phyloP scores from a whole-genome alignment of 2,329 filamentous ascomycete species.

The Botrytis hyacinthi region DNA sequence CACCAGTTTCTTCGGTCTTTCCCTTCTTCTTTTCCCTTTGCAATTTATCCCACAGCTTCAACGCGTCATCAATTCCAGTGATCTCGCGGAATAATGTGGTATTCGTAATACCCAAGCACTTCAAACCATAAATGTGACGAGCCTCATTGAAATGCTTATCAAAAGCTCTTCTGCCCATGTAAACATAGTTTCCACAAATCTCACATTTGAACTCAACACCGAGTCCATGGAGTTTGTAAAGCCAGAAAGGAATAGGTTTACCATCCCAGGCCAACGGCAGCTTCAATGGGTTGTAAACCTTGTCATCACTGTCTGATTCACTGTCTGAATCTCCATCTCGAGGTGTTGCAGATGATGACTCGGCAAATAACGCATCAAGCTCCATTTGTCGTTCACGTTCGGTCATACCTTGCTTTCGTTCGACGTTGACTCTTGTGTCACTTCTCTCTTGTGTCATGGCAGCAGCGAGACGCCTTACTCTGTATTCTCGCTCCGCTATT shows the following conservation, averaged over 20 bases:
- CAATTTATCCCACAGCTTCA: slow-evolving; percentile 90
- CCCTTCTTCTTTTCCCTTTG: slow-evolving; percentile 79
- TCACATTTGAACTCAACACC: slow-evolving; percentile 95
- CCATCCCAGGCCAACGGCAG: slow-evolving; percentile 96
- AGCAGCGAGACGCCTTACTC: slow-evolving; percentile 74
- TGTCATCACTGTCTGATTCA: slow-evolving; percentile 75
- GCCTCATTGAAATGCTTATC: slow-evolving; percentile 99
- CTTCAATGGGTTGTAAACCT: slow-evolving; percentile 95
- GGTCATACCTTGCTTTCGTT: slow-evolving; percentile 96
- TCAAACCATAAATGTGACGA: slow-evolving; percentile 87
- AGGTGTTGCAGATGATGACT: slow-evolving; percentile 45
- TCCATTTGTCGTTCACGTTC: slow-evolving; percentile 94
- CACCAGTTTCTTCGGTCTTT: slow-evolving; percentile 71
- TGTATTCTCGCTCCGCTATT: slow-evolving; percentile 83
- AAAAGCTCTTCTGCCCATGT: slow-evolving; percentile 93
- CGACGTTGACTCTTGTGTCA: slow-evolving; percentile 90
- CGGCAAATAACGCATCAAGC: slow-evolving; percentile 77
- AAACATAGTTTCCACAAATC: slow-evolving; percentile 97
- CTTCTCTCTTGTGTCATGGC: slow-evolving; percentile 83
- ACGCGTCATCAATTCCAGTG: slow-evolving; percentile 83
- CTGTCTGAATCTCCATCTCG: slow-evolving; percentile 54
- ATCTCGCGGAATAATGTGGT: slow-evolving; percentile 92
- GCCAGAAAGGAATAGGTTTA: slow-evolving; percentile 98
- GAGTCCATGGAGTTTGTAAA: slow-evolving; percentile 93
- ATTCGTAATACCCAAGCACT: slow-evolving; percentile 90